Conservation (phyloP, 2,329 filamentous ascomycete species). For the Chlorencoelia australis region DNA sequence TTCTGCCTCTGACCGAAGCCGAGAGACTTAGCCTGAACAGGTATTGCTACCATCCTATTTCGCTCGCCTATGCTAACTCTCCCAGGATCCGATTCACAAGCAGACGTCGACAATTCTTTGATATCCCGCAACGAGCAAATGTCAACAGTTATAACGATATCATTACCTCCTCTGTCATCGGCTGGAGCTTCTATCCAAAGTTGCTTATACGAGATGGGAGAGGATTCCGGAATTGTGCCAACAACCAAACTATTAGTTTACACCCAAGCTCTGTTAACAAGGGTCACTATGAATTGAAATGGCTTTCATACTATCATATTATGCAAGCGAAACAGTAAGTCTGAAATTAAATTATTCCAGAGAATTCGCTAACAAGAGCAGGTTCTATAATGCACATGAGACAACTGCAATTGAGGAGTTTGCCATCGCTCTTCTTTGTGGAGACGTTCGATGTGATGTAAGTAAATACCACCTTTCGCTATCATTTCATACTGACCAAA, state of each 20-base stretch:
- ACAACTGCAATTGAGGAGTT: constrained; percentile 75
- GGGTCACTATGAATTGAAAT: constrained; percentile 55
- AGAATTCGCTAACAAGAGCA: constrained; percentile 26
- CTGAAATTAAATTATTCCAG: not conserved
- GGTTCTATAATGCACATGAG: constrained; percentile 82
- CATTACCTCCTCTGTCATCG: constrained; percentile 71
- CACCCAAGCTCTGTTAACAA: constrained; percentile 89
- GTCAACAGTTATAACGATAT: constrained; percentile 70
- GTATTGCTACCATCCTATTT: constrained; percentile 27
- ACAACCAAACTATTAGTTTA: constrained; percentile 82
- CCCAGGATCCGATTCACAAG: constrained; percentile 49
- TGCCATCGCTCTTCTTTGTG: constrained; percentile 73
- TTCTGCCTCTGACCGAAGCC: constrained; percentile 63
- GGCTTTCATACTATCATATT: constrained; percentile 92
- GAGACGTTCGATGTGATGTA: constrained; percentile 79
- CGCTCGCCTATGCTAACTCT: constrained; percentile 5
- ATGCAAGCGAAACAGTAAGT: constrained; percentile 80
- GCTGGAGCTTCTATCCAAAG: constrained; percentile 94
- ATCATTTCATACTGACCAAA: constrained; percentile 8
- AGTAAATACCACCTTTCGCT: constrained; percentile 19
- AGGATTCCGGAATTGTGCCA: constrained; percentile 82
- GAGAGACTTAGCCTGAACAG: constrained; percentile 62
- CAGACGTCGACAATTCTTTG: constrained; percentile 63
- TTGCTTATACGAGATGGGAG: constrained; percentile 75
- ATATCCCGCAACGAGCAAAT: constrained; percentile 67